phyloP scores from a whole-genome alignment of 1,284 basidiomycete genomes.

The Heterobasidion irregulare region DNA sequence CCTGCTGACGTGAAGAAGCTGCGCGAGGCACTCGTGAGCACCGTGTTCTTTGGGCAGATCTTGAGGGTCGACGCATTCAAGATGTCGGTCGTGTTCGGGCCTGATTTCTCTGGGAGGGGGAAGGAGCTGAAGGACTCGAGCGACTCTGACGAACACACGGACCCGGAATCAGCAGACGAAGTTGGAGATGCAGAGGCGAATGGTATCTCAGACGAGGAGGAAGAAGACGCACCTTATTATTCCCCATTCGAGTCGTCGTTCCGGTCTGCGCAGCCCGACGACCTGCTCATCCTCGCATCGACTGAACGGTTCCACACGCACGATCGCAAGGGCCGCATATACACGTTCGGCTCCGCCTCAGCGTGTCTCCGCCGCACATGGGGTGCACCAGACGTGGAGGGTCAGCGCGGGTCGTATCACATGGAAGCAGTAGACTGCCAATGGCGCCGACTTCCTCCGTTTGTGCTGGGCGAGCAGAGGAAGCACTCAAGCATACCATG shows the following conservation, averaged over 20 bases:
- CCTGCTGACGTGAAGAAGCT: slow-evolving; percentile 29
- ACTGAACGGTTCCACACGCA: slow-evolving; percentile 27
- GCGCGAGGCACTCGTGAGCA: slow-evolving; percentile 28
- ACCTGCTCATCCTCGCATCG: slow-evolving; percentile 20
- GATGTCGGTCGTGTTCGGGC: slow-evolving; percentile 22
- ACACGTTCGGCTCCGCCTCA: slow-evolving; percentile 28
- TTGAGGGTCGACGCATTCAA: slow-evolving; percentile 29
- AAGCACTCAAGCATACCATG: slow-evolving; percentile 10
- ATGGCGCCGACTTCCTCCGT: slow-evolving; percentile 23
- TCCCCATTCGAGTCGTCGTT: neutral
- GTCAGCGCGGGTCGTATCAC: slow-evolving; percentile 25
- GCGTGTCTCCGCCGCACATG: slow-evolving; percentile 30
- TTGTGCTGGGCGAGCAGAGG: slow-evolving; percentile 9
- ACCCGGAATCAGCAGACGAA: neutral
- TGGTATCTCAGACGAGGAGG: neutral
- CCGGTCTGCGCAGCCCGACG: slow-evolving; percentile 16
- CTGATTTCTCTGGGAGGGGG: slow-evolving; percentile 8
- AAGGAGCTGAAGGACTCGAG: slow-evolving; percentile 7
- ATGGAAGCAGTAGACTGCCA: slow-evolving; percentile 27
- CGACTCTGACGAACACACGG: neutral
- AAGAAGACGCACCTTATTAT: slow-evolving; percentile 3
- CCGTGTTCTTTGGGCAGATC: slow-evolving; percentile 30
- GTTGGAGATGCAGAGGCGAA: slow-evolving; percentile 1
- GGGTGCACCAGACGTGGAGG: slow-evolving; percentile 15
- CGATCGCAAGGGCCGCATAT: slow-evolving; percentile 28